phyloP scores from a whole-genome alignment of 371 early-diverging fungal genomes.

The Apophysomyces variabilis region DNA sequence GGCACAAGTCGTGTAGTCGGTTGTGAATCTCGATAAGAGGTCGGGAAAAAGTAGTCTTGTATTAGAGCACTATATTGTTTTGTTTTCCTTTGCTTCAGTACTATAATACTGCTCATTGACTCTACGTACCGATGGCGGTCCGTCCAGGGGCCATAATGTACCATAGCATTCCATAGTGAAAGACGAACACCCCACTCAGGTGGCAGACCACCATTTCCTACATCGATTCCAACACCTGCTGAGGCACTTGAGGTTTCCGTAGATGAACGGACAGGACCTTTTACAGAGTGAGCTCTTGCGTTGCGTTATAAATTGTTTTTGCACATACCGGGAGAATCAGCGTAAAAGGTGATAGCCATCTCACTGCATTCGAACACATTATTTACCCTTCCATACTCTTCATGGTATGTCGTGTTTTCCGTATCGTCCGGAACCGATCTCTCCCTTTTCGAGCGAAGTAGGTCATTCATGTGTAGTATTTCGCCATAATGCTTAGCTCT shows the following conservation, averaged over 20 bases:
- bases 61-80: slow-evolving; percentile 47
- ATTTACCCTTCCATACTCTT: slow-evolving; percentile 79
- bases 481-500: slow-evolving; percentile 37
- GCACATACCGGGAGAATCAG: slow-evolving; percentile 69
- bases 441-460: slow-evolving; percentile 47
- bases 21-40: slow-evolving; percentile 57
- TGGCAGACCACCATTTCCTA: slow-evolving; percentile 65
- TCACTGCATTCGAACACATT: slow-evolving; percentile 67
- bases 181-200: slow-evolving; percentile 81
- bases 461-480: slow-evolving; percentile 54
- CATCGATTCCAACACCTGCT: slow-evolving; percentile 42
- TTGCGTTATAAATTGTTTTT: background rate
- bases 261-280: slow-evolving; percentile 59
- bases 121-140: slow-evolving; percentile 72
- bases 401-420: slow-evolving; percentile 47
- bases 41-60: slow-evolving; percentile 84
- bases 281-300: background rate
- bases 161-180: slow-evolving; percentile 58
- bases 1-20: slow-evolving; percentile 55
- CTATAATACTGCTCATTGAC: too few relatives aligned
- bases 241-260: slow-evolving; percentile 23
- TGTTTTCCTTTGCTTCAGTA: background rate
- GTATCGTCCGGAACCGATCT: slow-evolving; percentile 21
- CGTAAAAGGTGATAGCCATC: slow-evolving; percentile 68
- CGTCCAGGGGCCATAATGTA: slow-evolving; percentile 89